Conservation (phyloP, 345 rosid species). For the Kernera saxatilis region DNA sequence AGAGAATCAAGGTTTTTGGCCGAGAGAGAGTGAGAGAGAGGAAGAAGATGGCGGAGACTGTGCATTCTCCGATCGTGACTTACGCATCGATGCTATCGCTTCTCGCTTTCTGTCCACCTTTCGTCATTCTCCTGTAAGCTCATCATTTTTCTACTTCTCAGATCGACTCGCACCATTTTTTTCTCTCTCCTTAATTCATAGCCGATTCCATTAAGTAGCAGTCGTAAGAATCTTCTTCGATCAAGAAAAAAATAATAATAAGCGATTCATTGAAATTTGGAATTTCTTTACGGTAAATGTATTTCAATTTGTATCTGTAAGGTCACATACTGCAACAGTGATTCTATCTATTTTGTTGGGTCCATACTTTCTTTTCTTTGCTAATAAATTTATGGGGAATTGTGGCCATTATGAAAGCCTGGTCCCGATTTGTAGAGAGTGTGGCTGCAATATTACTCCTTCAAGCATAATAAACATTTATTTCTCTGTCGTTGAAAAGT, state of each 20-base stretch:
- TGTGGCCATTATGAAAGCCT: neutral
- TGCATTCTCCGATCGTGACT: conserved; percentile 73
- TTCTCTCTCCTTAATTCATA: neutral
- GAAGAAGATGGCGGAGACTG: conserved; percentile 44
- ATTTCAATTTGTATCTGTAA: neutral
- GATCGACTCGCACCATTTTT: conserved; percentile 6
- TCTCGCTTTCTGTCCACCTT: conserved; percentile 82
- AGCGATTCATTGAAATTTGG: neutral
- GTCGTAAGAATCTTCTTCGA: neutral
- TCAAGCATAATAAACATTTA: neutral
- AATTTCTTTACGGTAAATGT: neutral
- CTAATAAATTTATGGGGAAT: neutral
- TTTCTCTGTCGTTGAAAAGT: neutral
- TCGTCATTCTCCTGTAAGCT: conserved; percentile 83
- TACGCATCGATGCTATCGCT: conserved; percentile 83
- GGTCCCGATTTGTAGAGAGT: neutral
- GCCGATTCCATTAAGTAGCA: neutral
- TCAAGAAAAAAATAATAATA: too few species aligned
- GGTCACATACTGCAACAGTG: neutral
- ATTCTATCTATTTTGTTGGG: neutral
- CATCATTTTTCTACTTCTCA: neutral
- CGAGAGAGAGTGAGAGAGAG: neutral
- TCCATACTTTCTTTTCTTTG: neutral
- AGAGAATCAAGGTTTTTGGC: neutral
- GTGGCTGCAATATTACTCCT: neutral